Evolutionary conservation across 768 basidiomycete species (phyloP), one percentile per base, ranked within the genome.

Genomic region (Boletellus ananiceps): DNA sequence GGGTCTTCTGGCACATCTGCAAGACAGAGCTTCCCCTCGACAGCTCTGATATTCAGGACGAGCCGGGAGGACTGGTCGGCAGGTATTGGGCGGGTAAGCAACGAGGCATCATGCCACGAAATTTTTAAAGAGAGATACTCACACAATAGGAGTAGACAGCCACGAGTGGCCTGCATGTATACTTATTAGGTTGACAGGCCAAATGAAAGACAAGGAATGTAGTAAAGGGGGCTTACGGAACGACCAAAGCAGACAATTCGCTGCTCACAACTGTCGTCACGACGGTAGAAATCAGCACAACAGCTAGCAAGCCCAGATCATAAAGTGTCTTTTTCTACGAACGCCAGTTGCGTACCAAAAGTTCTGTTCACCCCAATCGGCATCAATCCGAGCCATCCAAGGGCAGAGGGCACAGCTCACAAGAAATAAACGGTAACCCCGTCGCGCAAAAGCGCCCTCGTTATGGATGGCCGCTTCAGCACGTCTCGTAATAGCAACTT

Each of bases 91-190:
- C 27, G 39, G 29, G 54, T 12, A 41, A 42, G 8, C 29, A 51
- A 46, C 2, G 33, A 40, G 19, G 33, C 34, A 8, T 25, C 23
- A 25, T 1, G 9, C 34, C 34, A 37, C 3, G 9, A 34, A 16
- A 19, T 13, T 12, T 6, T 8, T 14, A 36, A 21, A 44, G 41
- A 44, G 21, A 15, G 21, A 35, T 50, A 56, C 61, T 47, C 49
- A 61, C 60, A 16, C 60, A 63, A 23, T 56, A 60, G 0, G 58
- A 57, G 46, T 61, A 61, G 13, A 41, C 43, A 1, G 54, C 49
- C 8, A 61, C 27, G 3, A 61, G 57, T 0, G 50, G 19, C 21
- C 60, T 61, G 40, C 9, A 39, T 39, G n/a, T 16, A 42, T 40
- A 36, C 15, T 42, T 40, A 50, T 54, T 21, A 60, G 44, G 44